Evolutionary conservation across 179 eudicot species (phyloP).

Genomic region (Spinacia oleracea): DNA sequence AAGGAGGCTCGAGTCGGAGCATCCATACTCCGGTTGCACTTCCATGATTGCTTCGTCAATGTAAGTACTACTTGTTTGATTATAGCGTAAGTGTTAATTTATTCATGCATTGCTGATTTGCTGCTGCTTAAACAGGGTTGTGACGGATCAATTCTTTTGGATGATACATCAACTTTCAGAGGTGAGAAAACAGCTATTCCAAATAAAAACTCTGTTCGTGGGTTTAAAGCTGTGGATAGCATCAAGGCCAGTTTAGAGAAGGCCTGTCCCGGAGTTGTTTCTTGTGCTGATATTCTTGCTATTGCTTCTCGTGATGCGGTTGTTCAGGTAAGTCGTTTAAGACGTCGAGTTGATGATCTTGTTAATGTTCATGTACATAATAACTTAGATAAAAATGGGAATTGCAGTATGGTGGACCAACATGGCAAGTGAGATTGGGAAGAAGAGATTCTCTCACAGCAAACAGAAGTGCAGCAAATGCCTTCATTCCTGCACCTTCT

Average conservation of each 20-base stretch:
- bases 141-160: constrained; percentile 44
- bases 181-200: constrained; percentile 43
- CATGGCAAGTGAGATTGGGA: constrained; percentile 47
- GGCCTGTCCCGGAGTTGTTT: constrained; percentile 47
- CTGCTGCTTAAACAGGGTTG: constrained; percentile 47
- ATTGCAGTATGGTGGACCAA: constrained; percentile 52
- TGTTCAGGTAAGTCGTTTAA: constrained; percentile 30
- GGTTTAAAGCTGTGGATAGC: constrained; percentile 42
- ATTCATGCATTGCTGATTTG: not conserved
- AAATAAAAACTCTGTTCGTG: constrained; percentile 40
- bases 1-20: constrained; percentile 45
- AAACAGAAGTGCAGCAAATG: constrained; percentile 41
- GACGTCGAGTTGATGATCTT: no score
- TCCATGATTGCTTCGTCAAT: constrained; percentile 48
- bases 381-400: not conserved
- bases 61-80: constrained; percentile 23
- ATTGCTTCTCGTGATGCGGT: constrained; percentile 43
- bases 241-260: constrained; percentile 41
- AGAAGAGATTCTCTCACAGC: constrained; percentile 54
- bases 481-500: constrained; percentile 39
- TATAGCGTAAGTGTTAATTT: not conserved
- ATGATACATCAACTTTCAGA: constrained; percentile 32
- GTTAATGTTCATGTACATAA: no score
- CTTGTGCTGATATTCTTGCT: constrained; percentile 55
- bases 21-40: constrained; percentile 46